These are phyloP conservation scores for Tricholoma bakamatsutake DNA, from an alignment of 768 basidiomycete species.

Conservation along the genomic window DNA sequence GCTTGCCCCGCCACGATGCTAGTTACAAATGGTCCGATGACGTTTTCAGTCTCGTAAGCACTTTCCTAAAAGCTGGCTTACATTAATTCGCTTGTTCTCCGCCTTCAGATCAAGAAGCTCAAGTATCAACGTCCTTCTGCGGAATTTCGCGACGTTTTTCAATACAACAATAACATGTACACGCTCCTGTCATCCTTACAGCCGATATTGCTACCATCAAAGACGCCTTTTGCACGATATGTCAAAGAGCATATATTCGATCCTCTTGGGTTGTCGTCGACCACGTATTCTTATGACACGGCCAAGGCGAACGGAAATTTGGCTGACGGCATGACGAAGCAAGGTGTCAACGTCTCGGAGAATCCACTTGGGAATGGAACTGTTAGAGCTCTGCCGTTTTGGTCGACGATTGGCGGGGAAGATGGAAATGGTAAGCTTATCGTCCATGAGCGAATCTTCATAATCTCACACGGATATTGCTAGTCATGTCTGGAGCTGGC, in stretches of 20 bases:
- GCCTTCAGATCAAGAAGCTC: constrained; percentile 14
- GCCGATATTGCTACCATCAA: constrained; percentile 16
- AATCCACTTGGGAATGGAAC: constrained; percentile 16
- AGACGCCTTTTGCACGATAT: constrained; percentile 22
- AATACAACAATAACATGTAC: constrained; percentile 28
- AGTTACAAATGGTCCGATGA: constrained; percentile 9
- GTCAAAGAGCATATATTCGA: constrained; percentile 26
- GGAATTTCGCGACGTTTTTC: constrained; percentile 23
- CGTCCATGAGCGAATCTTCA: not conserved
- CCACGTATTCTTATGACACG: constrained; percentile 23
- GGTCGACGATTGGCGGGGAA: constrained; percentile 16
- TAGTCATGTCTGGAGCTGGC: constrained; percentile 24
- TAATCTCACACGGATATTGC: not conserved
- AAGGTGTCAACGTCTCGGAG: constrained; percentile 11
- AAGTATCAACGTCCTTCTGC: constrained; percentile 24
- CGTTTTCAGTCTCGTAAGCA: constrained; percentile 6
- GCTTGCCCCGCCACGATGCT: constrained; percentile 15
- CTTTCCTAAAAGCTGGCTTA: not conserved
- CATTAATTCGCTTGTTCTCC: not conserved
- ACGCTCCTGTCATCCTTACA: constrained; percentile 23
- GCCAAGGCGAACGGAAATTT: constrained; percentile 21
- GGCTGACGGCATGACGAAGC: constrained; percentile 21
- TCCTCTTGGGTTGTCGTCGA: constrained; percentile 21
- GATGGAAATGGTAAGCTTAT: constrained; percentile 20
- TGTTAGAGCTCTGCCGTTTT: constrained; percentile 12